Conservation (phyloP, 495 filamentous ascomycete species). For the Aspergillus heteromorphus region DNA sequence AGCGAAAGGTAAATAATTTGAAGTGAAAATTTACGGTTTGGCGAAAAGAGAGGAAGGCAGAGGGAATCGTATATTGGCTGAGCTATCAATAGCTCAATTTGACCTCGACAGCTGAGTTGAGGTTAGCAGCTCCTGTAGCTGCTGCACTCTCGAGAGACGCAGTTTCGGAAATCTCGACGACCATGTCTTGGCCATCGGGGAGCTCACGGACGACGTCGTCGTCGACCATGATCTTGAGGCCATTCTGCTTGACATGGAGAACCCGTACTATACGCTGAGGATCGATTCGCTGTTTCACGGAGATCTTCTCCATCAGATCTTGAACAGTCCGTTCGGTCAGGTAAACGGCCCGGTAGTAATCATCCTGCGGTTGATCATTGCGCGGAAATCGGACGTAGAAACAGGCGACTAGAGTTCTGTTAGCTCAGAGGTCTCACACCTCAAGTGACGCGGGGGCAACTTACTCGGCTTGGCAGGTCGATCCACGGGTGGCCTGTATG, state of each 20-base stretch:
- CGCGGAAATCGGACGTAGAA: constrained; percentile 70
- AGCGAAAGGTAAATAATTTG: background rate
- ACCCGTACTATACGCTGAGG: constrained; percentile 60
- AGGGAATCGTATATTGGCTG: background rate
- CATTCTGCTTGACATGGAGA: constrained; percentile 63
- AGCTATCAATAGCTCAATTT: constrained; percentile 32
- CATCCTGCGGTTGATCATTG: constrained; percentile 47
- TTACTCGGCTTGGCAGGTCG: constrained; percentile 61
- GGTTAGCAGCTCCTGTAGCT: constrained; percentile 4
- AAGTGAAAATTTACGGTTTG: background rate
- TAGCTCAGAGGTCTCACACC: background rate
- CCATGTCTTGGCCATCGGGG: constrained; percentile 88
- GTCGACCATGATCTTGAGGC: constrained; percentile 80
- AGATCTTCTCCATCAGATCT: constrained; percentile 65
- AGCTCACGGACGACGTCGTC: constrained; percentile 86
- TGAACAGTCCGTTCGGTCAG: constrained; percentile 66
- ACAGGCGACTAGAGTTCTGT: constrained; percentile 59
- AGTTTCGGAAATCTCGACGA: constrained; percentile 52
- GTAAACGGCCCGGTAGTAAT: constrained; percentile 83
- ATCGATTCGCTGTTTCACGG: constrained; percentile 74
- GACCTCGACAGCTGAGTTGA: constrained; percentile 29
- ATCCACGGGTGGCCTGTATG: constrained; percentile 77
- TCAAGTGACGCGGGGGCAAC: constrained; percentile 20
- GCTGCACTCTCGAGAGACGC: constrained; percentile 8
- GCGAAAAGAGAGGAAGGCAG: background rate